A percentile compares a stretch with the other conserved stretches of the same genome.
Conservation (phyloP, 768 basidiomycete genomes). For the Lactarius trivialis region DNA sequence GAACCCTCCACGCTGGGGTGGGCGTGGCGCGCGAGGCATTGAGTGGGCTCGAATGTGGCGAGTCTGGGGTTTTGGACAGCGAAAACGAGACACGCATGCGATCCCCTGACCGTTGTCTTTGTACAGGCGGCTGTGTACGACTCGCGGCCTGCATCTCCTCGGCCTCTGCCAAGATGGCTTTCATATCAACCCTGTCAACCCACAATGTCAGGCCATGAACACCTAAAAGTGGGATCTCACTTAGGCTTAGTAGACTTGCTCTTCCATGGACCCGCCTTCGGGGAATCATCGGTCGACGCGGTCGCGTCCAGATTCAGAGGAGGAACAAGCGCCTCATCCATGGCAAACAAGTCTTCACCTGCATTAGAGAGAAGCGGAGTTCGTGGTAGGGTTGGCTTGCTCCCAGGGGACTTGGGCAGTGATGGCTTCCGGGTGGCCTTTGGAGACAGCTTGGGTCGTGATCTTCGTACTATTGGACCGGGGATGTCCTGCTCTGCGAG, state of each 20-base stretch:
- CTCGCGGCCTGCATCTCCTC: slow-evolving; percentile 29
- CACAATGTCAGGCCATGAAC: neutral
- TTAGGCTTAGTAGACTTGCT: slow-evolving; percentile 37
- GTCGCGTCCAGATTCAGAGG: slow-evolving; percentile 25
- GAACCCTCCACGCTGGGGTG: neutral
- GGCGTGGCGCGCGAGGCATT: neutral
- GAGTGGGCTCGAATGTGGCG: slow-evolving; percentile 3
- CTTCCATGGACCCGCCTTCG: slow-evolving; percentile 31
- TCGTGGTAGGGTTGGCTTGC: slow-evolving; percentile 26
- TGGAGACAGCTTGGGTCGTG: slow-evolving; percentile 26
- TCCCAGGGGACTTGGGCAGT: slow-evolving; percentile 28
- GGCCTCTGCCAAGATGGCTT: slow-evolving; percentile 78
- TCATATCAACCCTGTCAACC: slow-evolving; percentile 65
- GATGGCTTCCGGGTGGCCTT: slow-evolving; percentile 29
- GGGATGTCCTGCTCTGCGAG: slow-evolving; percentile 65
- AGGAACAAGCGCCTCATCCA: slow-evolving; percentile 58
- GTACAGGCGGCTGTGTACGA: slow-evolving; percentile 19
- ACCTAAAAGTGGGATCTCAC: slow-evolving; percentile 33
- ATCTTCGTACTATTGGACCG: slow-evolving; percentile 38
- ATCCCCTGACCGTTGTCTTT: slow-evolving; percentile 13
- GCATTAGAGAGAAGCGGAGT: slow-evolving; percentile 26
- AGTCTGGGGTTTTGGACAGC: slow-evolving; percentile 13
- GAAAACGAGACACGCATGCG: slow-evolving; percentile 8
- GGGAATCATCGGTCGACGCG: neutral
- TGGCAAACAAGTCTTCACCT: slow-evolving; percentile 69